These are phyloP conservation scores for Penicillium coprophilum DNA, from an alignment of 495 filamentous ascomycete species.

Conservation along the genomic window DNA sequence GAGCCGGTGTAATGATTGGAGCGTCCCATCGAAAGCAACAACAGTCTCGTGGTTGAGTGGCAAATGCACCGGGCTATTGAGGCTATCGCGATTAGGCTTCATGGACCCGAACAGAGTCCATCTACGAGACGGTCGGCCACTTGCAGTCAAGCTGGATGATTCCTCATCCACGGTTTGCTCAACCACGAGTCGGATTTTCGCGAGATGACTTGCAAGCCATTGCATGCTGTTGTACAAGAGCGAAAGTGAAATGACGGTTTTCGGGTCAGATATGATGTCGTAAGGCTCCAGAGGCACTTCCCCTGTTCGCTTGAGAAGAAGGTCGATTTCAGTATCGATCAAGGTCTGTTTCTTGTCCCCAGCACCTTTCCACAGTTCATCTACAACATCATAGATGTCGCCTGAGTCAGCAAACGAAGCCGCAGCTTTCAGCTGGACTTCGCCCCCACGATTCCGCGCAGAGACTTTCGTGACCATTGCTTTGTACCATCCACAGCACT, in stretches of 20 bases:
- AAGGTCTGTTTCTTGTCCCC: constrained; percentile 35
- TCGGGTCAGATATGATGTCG: constrained; percentile 86
- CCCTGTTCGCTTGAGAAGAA: constrained; percentile 64
- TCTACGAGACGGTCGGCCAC: constrained; percentile 54
- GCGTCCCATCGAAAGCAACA: constrained; percentile 76
- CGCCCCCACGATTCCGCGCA: constrained; percentile 35
- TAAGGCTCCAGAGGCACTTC: constrained; percentile 63
- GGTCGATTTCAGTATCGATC: constrained; percentile 58
- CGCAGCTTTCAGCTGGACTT: constrained; percentile 63
- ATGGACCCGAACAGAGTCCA: constrained; percentile 73
- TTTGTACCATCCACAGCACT: constrained; percentile 89
- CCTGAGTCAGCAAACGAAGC: constrained; percentile 68
- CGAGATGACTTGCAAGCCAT: constrained; percentile 84
- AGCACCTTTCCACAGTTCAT: constrained; percentile 57
- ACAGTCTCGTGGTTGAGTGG: constrained; percentile 88
- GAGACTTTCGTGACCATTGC: constrained; percentile 47
- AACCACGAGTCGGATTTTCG: constrained; percentile 71
- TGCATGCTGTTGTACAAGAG: constrained; percentile 96
- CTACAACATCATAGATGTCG: constrained; percentile 64
- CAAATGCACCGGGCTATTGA: constrained; percentile 68
- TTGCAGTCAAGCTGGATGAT: constrained; percentile 36
- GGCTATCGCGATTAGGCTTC: constrained; percentile 55
- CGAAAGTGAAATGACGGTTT: constrained; percentile 78
- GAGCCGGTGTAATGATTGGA: constrained; percentile 76
- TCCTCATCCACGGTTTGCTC: constrained; percentile 43